Conservation (phyloP, 306 rosid genomes). For the Neltuma alba region DNA sequence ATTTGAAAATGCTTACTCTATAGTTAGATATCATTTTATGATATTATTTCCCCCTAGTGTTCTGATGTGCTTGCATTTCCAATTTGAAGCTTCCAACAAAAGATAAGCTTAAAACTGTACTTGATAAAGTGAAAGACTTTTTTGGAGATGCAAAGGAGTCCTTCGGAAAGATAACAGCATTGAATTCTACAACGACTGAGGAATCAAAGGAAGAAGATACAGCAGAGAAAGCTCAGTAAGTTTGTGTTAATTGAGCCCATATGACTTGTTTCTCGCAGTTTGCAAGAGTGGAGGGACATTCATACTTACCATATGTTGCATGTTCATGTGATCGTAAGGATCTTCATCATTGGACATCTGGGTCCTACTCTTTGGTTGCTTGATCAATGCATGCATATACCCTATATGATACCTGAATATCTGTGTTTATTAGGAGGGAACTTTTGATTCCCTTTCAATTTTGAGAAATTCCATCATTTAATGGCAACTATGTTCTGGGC, state of each 20-base stretch:
- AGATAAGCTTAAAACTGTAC: slow-evolving; percentile 77
- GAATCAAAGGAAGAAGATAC: slow-evolving; percentile 53
- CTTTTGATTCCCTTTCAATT: not conserved
- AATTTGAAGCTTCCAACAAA: slow-evolving; percentile 78
- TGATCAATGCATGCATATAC: not conserved
- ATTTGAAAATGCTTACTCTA: slow-evolving; percentile 27
- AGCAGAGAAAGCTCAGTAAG: slow-evolving; percentile 67
- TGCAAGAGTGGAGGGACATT: not conserved
- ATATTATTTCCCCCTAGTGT: slow-evolving; percentile 24
- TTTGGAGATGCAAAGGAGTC: slow-evolving; percentile 89
- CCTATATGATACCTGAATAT: not conserved
- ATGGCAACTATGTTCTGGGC: not conserved
- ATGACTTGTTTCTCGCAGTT: slow-evolving; percentile 14
- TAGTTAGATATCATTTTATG: not conserved
- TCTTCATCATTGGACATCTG: not conserved
- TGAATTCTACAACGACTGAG: slow-evolving; percentile 45
- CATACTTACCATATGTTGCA: too few relatives aligned
- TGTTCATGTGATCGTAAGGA: not conserved
- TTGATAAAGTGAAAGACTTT: slow-evolving; percentile 86
- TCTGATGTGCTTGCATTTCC: slow-evolving; percentile 31
- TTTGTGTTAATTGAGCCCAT: slow-evolving; percentile 15
- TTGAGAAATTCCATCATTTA: not conserved
- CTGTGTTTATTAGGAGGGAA: not conserved
- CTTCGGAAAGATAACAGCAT: slow-evolving; percentile 71
- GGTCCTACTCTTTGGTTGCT: not conserved